Evolutionary conservation across 2,329 filamentous ascomycete genomes (phyloP).

Genomic region (Hirsutella rhossiliensis): DNA sequence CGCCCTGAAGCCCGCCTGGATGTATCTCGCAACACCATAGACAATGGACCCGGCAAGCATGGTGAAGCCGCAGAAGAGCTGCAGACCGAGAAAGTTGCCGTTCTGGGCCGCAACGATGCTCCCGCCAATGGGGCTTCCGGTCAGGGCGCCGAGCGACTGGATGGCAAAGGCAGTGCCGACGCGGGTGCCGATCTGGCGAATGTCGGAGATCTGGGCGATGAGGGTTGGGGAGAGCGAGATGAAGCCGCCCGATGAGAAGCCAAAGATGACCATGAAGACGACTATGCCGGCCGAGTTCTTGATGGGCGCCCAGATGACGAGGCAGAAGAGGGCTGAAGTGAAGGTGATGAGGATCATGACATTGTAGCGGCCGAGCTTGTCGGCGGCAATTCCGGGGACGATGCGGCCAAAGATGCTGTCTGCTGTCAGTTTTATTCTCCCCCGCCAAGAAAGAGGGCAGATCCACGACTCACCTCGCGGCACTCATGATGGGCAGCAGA

Average conservation of each 20-base stretch:
- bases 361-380: constrained; percentile 32
- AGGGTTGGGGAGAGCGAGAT: constrained; percentile 51
- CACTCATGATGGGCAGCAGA: constrained; percentile 45
- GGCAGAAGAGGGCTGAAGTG: constrained; percentile 31
- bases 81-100: constrained; percentile 45
- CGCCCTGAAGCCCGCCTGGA: constrained; percentile 21
- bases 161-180: constrained; percentile 52
- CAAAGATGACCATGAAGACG: constrained; percentile 55
- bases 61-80: constrained; percentile 52
- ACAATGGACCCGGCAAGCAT: constrained; percentile 19
- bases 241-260: constrained; percentile 56
- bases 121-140: constrained; percentile 56
- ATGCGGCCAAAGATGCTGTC: constrained; percentile 38
- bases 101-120: constrained; percentile 40
- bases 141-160: constrained; percentile 51
- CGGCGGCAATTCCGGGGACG: constrained; percentile 34
- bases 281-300: constrained; percentile 44
- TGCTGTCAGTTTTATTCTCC: background rate
- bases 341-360: constrained; percentile 38
- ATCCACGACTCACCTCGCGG: constrained; percentile 25
- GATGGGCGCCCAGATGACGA: constrained; percentile 37
- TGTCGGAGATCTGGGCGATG: constrained; percentile 58
- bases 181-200: constrained; percentile 56
- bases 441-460: background rate
- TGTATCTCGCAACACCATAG: constrained; percentile 18